These are phyloP conservation scores for Plantago rigida DNA, from an alignment of 305 asterid genomes.

Conservation along the genomic window DNA sequence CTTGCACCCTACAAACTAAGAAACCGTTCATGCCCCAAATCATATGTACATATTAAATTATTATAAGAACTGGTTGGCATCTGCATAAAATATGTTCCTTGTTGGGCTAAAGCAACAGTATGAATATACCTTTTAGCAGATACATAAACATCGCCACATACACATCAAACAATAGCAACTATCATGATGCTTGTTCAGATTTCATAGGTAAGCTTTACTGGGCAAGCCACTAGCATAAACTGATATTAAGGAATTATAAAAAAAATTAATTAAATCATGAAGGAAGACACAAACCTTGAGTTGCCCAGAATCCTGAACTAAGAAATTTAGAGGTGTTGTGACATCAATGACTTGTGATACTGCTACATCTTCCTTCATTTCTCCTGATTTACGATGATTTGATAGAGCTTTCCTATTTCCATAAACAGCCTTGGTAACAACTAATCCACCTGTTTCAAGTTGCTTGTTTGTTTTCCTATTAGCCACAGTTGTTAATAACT, in stretches of 20 bases:
- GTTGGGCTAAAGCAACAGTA: too few relatives aligned
- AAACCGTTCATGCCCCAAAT: too few relatives aligned
- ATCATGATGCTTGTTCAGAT: neutral
- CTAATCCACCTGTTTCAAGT: constrained; percentile 60
- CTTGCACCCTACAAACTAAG: too few relatives aligned
- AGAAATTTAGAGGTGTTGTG: constrained; percentile 76
- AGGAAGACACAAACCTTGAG: constrained; percentile 62
- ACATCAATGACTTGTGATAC: constrained; percentile 69
- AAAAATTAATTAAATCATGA: neutral
- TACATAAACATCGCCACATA: neutral
- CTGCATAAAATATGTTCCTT: too few relatives aligned
- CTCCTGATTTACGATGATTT: constrained; percentile 37
- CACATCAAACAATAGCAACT: neutral
- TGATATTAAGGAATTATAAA: constrained; percentile 5
- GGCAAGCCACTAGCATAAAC: constrained; percentile 1
- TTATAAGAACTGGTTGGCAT: too few relatives aligned
- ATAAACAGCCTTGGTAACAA: constrained; percentile 59
- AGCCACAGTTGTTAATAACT: constrained; percentile 71
- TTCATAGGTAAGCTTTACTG: neutral
- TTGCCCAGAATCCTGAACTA: constrained; percentile 70
- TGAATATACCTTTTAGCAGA: too few relatives aligned
- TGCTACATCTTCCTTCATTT: constrained; percentile 44
- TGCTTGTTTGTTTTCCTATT: constrained; percentile 70
- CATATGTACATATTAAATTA: too few relatives aligned
- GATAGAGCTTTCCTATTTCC: constrained; percentile 51